These are phyloP conservation scores for Starmera quercuum DNA, from an alignment of 805 yeast species.

Conservation along the genomic window DNA sequence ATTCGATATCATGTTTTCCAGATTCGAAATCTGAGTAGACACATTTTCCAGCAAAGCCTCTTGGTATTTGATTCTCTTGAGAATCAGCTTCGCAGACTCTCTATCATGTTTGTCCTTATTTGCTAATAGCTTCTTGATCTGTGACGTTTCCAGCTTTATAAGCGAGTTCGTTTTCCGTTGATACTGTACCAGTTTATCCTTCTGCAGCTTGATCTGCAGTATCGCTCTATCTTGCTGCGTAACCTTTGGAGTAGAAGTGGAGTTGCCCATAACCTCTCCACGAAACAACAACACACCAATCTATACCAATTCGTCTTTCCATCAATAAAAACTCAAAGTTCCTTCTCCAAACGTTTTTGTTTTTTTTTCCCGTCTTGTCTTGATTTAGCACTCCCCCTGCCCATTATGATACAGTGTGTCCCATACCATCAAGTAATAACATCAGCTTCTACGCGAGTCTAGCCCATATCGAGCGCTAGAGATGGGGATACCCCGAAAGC, in stretches of 20 bases:
- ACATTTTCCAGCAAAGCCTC: slow-evolving; percentile 63
- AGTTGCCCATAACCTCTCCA: slow-evolving; percentile 22
- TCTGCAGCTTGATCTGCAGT: slow-evolving; percentile 76
- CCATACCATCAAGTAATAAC: too few relatives aligned
- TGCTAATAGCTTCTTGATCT: slow-evolving; percentile 22
- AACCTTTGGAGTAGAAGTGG: slow-evolving; percentile 34
- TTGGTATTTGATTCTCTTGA: slow-evolving; percentile 78
- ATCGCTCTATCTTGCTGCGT: slow-evolving; percentile 84
- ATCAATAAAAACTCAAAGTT: too few relatives aligned
- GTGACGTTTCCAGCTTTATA: slow-evolving; percentile 48
- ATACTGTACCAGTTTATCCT: slow-evolving; percentile 77
- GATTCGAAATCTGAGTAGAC: slow-evolving; percentile 66
- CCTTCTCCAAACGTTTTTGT: too few relatives aligned
- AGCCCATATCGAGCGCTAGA: too few relatives aligned
- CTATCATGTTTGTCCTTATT: slow-evolving; percentile 31
- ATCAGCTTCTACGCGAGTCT: too few relatives aligned
- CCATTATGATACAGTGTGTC: too few relatives aligned
- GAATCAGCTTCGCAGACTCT: slow-evolving; percentile 56
- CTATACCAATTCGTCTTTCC: too few relatives aligned
- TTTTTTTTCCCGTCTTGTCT: too few relatives aligned
- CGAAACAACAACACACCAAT: too few relatives aligned
- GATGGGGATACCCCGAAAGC: too few relatives aligned
- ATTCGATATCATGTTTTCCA: slow-evolving; percentile 70
- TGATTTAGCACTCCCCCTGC: too few relatives aligned
- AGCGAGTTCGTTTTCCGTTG: slow-evolving; percentile 44